Percentiles rank a stretch among this genome's conserved stretches.
Evolutionary conservation across 1,139 yeast genomes (phyloP).

Genomic region (Trichomonascaceae sp.): DNA sequence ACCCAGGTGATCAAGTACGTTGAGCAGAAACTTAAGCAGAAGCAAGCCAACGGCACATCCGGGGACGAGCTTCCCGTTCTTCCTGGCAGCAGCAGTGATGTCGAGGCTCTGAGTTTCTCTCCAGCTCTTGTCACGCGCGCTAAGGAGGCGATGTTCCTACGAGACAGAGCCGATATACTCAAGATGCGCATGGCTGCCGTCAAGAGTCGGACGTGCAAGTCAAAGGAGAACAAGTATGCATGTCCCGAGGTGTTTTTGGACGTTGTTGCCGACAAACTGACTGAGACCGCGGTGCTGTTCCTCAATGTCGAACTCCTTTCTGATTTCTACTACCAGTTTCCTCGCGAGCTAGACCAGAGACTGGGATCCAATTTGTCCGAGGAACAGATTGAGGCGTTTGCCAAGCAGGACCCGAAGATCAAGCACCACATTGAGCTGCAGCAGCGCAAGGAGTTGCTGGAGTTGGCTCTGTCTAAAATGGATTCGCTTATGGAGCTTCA

Average conservation of each 20-base stretch:
- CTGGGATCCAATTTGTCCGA: conserved; percentile 49
- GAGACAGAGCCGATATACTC: conserved; percentile 60
- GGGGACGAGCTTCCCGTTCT: conserved; percentile 1
- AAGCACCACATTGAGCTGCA: conserved; percentile 86
- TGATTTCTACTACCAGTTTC: conserved; percentile 92
- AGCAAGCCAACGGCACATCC: conserved; percentile 1
- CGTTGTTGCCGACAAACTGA: conserved; percentile 81
- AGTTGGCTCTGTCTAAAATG: conserved; percentile 70
- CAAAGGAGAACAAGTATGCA: conserved; percentile 68
- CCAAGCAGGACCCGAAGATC: conserved; percentile 89
- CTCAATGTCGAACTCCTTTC: conserved; percentile 85
- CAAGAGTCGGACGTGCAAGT: conserved; percentile 62
- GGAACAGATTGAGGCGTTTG: conserved; percentile 78
- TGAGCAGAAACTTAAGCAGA: conserved; percentile 31
- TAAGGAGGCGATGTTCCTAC: conserved; percentile 71
- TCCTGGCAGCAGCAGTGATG: conserved; percentile 13
- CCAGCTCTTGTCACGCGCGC: conserved; percentile 55
- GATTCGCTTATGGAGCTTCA: conserved; percentile 77
- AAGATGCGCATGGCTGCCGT: conserved; percentile 66
- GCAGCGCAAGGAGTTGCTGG: conserved; percentile 78
- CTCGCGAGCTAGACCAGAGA: conserved; percentile 75
- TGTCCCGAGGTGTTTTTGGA: conserved; percentile 93
- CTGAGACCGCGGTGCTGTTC: conserved; percentile 86
- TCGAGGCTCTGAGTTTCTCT: conserved; percentile 69
- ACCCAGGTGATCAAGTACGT: conserved; percentile 71